Evolutionary conservation across 371 early-diverging fungal genomes (phyloP).

Genomic region (Apophysomyces trapeziformis): DNA sequence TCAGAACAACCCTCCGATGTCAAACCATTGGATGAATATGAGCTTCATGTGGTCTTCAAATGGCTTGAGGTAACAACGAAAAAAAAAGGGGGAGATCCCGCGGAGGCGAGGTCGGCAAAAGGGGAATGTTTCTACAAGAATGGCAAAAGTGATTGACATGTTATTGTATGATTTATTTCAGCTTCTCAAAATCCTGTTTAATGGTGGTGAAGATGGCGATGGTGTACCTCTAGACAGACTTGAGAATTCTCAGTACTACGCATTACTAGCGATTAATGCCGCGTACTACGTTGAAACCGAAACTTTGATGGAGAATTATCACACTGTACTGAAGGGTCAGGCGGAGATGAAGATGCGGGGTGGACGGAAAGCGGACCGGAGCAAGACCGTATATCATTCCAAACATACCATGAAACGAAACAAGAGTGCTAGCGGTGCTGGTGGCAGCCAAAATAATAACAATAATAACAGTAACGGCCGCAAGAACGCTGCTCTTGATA

Average conservation of each 20-base stretch:
- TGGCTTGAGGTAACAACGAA: constrained; percentile 58
- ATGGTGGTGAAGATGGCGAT: constrained; percentile 87
- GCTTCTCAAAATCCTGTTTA: constrained; percentile 83
- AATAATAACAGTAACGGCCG: background rate
- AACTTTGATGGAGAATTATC: constrained; percentile 67
- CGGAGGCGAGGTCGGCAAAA: too few species aligned
- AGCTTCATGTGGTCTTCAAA: constrained; percentile 77
- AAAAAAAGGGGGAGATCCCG: too few species aligned
- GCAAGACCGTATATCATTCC: constrained; percentile 49
- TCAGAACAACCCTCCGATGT: constrained; percentile 64
- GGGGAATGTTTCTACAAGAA: too few species aligned
- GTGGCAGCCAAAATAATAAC: too few species aligned
- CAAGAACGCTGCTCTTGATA: constrained; percentile 33
- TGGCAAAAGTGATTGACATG: too few species aligned
- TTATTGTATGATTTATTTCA: constrained; percentile 29
- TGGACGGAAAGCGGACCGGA: constrained; percentile 46
- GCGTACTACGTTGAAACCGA: constrained; percentile 68
- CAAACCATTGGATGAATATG: constrained; percentile 71
- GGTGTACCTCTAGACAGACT: constrained; percentile 75
- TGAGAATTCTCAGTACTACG: constrained; percentile 77
- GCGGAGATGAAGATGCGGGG: constrained; percentile 40
- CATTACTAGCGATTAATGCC: constrained; percentile 62
- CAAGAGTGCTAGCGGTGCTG: constrained; percentile 17
- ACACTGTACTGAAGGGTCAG: constrained; percentile 46
- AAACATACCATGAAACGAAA: constrained; percentile 40